Evolutionary conservation across 345 rosid species (phyloP), one percentile per base, ranked within the genome.

Genomic region (Capsella bursapastoris): DNA sequence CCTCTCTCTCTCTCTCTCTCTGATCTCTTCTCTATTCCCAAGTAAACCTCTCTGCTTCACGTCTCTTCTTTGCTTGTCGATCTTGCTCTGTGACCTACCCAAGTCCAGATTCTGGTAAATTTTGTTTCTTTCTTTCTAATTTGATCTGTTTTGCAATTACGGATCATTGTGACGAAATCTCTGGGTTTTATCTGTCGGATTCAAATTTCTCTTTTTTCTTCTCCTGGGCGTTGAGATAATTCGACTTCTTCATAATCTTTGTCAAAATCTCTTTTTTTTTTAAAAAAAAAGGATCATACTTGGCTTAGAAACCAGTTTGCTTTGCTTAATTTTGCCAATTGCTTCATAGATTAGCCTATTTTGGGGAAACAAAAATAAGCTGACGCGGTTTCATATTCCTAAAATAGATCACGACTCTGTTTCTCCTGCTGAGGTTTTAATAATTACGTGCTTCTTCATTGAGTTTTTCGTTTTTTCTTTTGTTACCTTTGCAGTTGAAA

Each of bases 1-100:
- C 47, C 49, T 55, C 57, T 27, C 18, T 32, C 6, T 35, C 38
- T 35, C 38, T 35, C 14, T 45, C 47, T 35, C 2, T 48, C 27
- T 71, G 43, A 52, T 63, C n/a, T 57, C 67, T 48, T 48, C 25
- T 60, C 40, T 50, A 9, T 75, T 34, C 70, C 10, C 80, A 55
- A 70, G 52, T 64, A 56, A 77, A 32, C 65, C 53, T 66, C 77
- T 78, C 57, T 58, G 73, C 73, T 58, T 78, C 73, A 78, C 73
- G 77, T 51, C 61, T 72, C 73, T 72, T 66, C 48, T 71, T 11
- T 51, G 47, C 61, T 63, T 77, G 22, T 47, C 65, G 49, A 50
- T 48, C 57, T 40, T 48, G 12, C 31, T 76, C 60, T 47, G 60
- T 44, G 67, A 48, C 71, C 52, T 37, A 18, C 28, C 38, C 57